These are phyloP conservation scores for Ceratocystis harringtonii DNA, from an alignment of 2,329 filamentous ascomycete species.

Conservation along the genomic window DNA sequence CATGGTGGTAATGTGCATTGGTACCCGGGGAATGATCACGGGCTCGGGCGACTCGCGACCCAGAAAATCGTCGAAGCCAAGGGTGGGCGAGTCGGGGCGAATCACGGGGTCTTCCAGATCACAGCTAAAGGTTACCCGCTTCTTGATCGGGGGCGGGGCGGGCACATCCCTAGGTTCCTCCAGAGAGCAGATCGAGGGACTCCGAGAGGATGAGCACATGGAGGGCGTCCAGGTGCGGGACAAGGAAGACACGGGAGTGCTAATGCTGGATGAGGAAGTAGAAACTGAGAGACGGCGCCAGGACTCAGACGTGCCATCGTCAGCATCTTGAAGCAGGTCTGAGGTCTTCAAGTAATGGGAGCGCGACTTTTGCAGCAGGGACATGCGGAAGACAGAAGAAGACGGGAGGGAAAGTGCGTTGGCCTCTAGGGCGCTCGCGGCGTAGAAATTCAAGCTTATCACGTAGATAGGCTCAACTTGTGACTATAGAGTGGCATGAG, in stretches of 20 bases:
- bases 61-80: conserved; percentile 36
- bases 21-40: conserved; percentile 13
- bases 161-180: conserved; percentile 21
- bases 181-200: conserved; percentile 30
- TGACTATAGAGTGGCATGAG: conserved; percentile 20
- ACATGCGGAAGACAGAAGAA: conserved; percentile 32
- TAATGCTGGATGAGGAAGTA: conserved; percentile 27
- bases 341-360: conserved; percentile 37
- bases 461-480: conserved; percentile 38
- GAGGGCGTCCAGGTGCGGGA: conserved; percentile 30
- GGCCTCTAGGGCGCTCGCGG: conserved; percentile 44
- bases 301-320: conserved; percentile 29
- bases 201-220: conserved; percentile 34
- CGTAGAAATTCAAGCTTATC: conserved; percentile 46
- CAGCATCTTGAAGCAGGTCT: conserved; percentile 33
- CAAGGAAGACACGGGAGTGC: conserved; percentile 34
- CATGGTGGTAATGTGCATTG: conserved; percentile 17
- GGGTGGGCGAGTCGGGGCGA: conserved; percentile 45
- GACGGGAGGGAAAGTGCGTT: conserved; percentile 35
- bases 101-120: conserved; percentile 32
- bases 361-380: conserved; percentile 36
- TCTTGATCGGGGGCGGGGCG: conserved; percentile 22
- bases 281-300: conserved; percentile 26
- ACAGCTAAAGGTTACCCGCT: conserved; percentile 28
- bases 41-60: conserved; percentile 20